Evolutionary conservation across 2,329 filamentous ascomycete species (phyloP).

Genomic region (Cercospora sp.): DNA sequence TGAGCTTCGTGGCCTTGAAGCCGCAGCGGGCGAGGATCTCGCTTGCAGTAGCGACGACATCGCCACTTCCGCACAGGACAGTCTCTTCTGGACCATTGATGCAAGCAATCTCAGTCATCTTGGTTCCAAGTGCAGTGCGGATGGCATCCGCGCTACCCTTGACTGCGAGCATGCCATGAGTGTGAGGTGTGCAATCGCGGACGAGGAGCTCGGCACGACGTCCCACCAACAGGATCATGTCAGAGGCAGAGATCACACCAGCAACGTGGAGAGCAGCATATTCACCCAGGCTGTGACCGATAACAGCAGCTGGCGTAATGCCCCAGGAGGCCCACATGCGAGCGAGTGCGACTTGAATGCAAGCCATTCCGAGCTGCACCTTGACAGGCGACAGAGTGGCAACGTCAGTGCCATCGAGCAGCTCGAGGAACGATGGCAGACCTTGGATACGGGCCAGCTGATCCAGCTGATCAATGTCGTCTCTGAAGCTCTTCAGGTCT

Average conservation of each 20-base stretch:
- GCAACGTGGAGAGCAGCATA: slow-evolving; percentile 71
- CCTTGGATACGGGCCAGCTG: slow-evolving; percentile 49
- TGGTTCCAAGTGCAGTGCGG: slow-evolving; percentile 52
- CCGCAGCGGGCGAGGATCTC: slow-evolving; percentile 53
- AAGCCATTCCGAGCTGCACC: slow-evolving; percentile 55
- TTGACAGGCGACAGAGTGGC: slow-evolving; percentile 53
- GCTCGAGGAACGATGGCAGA: slow-evolving; percentile 52
- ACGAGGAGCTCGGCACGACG: slow-evolving; percentile 65
- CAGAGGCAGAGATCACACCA: slow-evolving; percentile 68
- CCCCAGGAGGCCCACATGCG: slow-evolving; percentile 57
- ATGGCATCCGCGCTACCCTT: slow-evolving; percentile 55
- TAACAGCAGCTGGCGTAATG: slow-evolving; percentile 55
- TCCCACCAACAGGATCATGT: slow-evolving; percentile 72
- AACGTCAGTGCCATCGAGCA: slow-evolving; percentile 52
- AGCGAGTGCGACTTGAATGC: slow-evolving; percentile 54
- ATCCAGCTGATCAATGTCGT: slow-evolving; percentile 53
- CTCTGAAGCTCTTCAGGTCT: slow-evolving; percentile 50
- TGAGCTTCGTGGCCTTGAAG: slow-evolving; percentile 63
- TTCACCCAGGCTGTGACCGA: slow-evolving; percentile 66
- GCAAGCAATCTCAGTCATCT: slow-evolving; percentile 63
- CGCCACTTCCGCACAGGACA: slow-evolving; percentile 66
- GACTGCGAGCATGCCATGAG: slow-evolving; percentile 66
- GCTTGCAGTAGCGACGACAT: slow-evolving; percentile 58
- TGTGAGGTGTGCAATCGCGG: slow-evolving; percentile 63
- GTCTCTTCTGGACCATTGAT: slow-evolving; percentile 74